These are phyloP conservation scores for Tricholoma sp. DNA, from an alignment of 768 basidiomycete species.

Conservation along the genomic window DNA sequence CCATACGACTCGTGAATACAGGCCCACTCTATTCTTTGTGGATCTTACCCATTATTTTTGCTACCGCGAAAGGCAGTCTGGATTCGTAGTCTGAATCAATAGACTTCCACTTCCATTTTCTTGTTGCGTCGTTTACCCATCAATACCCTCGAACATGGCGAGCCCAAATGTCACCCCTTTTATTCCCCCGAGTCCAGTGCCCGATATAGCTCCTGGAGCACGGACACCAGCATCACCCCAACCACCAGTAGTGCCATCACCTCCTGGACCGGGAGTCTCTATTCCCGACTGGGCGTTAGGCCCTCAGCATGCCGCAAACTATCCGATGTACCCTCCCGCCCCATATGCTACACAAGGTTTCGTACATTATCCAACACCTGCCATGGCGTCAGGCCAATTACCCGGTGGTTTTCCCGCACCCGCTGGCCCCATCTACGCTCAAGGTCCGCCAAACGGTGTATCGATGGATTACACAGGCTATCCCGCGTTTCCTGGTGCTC, in stretches of 20 bases:
- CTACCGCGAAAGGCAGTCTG: not conserved
- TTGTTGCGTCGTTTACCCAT: not conserved
- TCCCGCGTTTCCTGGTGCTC: constrained; percentile 6
- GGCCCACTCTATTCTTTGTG: not conserved
- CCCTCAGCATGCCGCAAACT: constrained; percentile 28
- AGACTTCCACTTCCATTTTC: not conserved
- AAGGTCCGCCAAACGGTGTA: not conserved
- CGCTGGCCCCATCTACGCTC: constrained; percentile 9
- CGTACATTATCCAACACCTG: constrained; percentile 28
- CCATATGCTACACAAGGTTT: constrained; percentile 34
- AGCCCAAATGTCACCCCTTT: constrained; percentile 23
- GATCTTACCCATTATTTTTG: constrained; percentile 5
- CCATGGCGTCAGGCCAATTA: constrained; percentile 1
- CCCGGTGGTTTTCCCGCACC: constrained; percentile 8
- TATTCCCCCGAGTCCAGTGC: constrained; percentile 32
- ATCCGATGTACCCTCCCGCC: constrained; percentile 33
- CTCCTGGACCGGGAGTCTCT: constrained; percentile 13
- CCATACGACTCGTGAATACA: constrained; percentile 1
- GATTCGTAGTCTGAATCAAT: constrained; percentile 1
- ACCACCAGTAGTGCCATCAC: constrained; percentile 30
- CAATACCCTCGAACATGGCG: constrained; percentile 8
- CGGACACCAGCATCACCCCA: constrained; percentile 17
- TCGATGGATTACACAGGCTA: constrained; percentile 22
- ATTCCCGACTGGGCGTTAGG: constrained; percentile 27
- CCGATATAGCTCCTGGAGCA: constrained; percentile 17